Evolutionary conservation across 768 basidiomycete genomes (phyloP), one percentile per base, ranked within the genome.

Genomic region (Mycena alexandri): DNA sequence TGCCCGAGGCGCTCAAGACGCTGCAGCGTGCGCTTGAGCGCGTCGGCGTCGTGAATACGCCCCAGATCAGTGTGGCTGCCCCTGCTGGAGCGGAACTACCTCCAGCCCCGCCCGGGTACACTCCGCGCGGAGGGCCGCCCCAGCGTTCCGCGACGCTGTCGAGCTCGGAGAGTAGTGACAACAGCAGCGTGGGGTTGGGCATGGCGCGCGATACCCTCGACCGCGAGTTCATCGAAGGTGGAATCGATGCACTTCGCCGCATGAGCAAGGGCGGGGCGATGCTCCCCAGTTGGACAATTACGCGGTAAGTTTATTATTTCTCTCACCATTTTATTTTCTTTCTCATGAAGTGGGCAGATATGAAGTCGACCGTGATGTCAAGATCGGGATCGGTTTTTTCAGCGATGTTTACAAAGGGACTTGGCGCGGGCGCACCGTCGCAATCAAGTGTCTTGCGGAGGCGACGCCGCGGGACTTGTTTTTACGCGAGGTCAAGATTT

Each of bases 1-100:
- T 93, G 85, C 89, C 90, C 1, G 93, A 94, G 76, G 92, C 92
- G 14, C 88, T 93, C 75, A 93, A 92, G 79, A 89, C 93, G 5
- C 81, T 94, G 19, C 92, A 93, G 78, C 79, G 93, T 24, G 88
- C 87, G 17, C 79, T 92, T 55, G 89, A 89, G 79, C 70, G 73
- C 21, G 81, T 83, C 60, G 78, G 69, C 16, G 61, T 61, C 9
- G 61, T 64, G 16, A 21, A 57, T 11, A 52, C 41, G 36, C 44
- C 61, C 21, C 14, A 61, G 12, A 36, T 41, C 11, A 7, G 12
- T 24, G 36, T 21, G 41, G 29, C 29, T 29, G 29, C 6, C 29
- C 47, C 42, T 7, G 17, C 46, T 34, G 38, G 47, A 25, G 36
- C 3, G n/a, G 19, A n/a, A n/a, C 3, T 44, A 1, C 63, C 50